Evolutionary conservation across 1,284 basidiomycete genomes (phyloP).

Genomic region (Ustilago loliicola): DNA sequence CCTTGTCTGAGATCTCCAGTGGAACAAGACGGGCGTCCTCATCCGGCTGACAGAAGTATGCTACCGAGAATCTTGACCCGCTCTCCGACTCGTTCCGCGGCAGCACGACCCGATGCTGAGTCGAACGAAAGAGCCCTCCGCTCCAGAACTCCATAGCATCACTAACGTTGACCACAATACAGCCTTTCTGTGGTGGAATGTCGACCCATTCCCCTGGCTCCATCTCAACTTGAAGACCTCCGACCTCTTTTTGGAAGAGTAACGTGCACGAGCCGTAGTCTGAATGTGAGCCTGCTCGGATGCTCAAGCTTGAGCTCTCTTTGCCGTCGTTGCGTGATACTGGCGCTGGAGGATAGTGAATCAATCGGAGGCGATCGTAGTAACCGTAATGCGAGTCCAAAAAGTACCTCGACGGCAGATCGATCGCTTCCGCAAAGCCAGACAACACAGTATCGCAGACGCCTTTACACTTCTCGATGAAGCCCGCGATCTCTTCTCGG

Average conservation of each 20-base stretch:
- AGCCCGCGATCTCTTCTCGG: conserved; percentile 20
- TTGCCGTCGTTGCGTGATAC: conserved; percentile 10
- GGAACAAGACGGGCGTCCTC: conserved; percentile 49
- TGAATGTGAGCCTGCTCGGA: conserved; percentile 67
- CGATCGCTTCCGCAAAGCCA: conserved; percentile 56
- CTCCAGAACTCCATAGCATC: conserved; percentile 76
- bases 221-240: conserved; percentile 79
- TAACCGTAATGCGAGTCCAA: conserved; percentile 42
- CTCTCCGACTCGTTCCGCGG: conserved; percentile 47
- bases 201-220: conserved; percentile 74
- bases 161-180: conserved; percentile 85
- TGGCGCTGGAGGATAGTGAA: conserved; percentile 59
- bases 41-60: conserved; percentile 64
- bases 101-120: conserved; percentile 59
- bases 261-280: conserved; percentile 87
- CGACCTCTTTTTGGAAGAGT: conserved; percentile 86
- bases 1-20: conserved; percentile 15
- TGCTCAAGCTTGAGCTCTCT: conserved; percentile 16
- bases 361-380: conserved; percentile 59
- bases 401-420: conserved; percentile 39
- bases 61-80: conserved; percentile 56
- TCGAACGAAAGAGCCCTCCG: conserved; percentile 54
- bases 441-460: conserved; percentile 42
- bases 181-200: conserved; percentile 82
- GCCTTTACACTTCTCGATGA: conserved; percentile 54